Evolutionary conservation across 768 basidiomycete genomes (phyloP).

Genomic region (Filobasidium wieringae): DNA sequence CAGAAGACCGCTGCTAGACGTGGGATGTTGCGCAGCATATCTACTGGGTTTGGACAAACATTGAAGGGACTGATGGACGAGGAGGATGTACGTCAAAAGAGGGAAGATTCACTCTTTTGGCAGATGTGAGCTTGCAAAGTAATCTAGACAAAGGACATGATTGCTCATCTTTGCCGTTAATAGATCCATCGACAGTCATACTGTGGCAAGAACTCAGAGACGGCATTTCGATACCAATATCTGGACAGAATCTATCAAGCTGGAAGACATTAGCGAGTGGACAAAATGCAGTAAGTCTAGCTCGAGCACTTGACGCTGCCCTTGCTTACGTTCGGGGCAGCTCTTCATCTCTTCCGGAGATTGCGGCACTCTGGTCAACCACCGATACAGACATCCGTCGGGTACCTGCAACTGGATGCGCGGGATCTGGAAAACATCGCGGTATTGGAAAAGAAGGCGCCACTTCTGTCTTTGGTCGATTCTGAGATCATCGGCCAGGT

Average conservation of each 20-base stretch:
- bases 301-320: neutral
- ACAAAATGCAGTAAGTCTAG: neutral
- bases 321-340: neutral
- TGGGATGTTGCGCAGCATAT: constrained; percentile 9
- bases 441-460: neutral
- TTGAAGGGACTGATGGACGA: constrained; percentile 7
- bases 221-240: neutral
- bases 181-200: constrained; percentile 1
- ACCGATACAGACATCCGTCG: neutral
- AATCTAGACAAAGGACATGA: neutral
- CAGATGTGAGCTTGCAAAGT: neutral
- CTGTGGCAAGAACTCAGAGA: neutral
- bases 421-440: neutral
- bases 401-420: neutral
- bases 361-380: neutral
- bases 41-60: constrained; percentile 6
- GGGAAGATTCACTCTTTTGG: constrained; percentile 5
- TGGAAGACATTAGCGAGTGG: constrained; percentile 3
- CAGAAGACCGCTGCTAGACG: neutral
- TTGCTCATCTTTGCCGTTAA: neutral
- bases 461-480: neutral
- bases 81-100: neutral
- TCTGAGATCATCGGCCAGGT: neutral
- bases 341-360: constrained; percentile 1
- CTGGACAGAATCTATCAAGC: constrained; percentile 6